A percentile compares a stretch with the other conserved stretches of the same genome.
Evolutionary conservation across 148 eudicot species (phyloP).

Genomic region (Camellia lanceoleosa): DNA sequence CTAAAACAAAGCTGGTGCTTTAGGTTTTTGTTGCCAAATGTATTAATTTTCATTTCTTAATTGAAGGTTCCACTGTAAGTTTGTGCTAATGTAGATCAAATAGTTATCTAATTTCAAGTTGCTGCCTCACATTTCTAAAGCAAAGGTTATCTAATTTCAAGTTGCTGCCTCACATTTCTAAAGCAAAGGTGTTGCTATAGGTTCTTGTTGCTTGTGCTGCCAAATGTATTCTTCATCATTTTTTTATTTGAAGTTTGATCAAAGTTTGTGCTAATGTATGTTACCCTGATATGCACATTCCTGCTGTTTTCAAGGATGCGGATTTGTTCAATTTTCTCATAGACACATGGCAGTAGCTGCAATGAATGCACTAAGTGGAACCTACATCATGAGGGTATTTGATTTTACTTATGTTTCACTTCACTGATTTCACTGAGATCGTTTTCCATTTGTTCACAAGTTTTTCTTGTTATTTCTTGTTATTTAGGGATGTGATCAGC

Average conservation of each 20-base stretch:
- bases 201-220: not conserved
- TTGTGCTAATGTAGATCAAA: not conserved
- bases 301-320: slow-evolving; percentile 56
- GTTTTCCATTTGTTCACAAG: slow-evolving; percentile 9
- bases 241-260: not conserved
- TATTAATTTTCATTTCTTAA: not conserved
- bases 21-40: not conserved
- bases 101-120: not conserved
- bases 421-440: slow-evolving; percentile 17
- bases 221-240: not conserved
- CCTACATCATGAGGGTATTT: slow-evolving; percentile 68
- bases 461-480: not conserved
- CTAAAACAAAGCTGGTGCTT: not conserved
- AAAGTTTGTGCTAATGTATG: not conserved
- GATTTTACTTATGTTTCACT: not conserved
- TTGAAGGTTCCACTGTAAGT: not conserved
- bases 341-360: slow-evolving; percentile 94
- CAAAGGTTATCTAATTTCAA: not conserved
- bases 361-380: slow-evolving; percentile 74
- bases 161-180: not conserved
- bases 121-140: not conserved
- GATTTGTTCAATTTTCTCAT: slow-evolving; percentile 64
- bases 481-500: slow-evolving; percentile 79
- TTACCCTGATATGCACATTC: slow-evolving; percentile 10
- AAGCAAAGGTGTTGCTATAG: not conserved